A percentile compares a stretch with the other conserved stretches of the same genome.
These are phyloP conservation scores for Globisporangium ultimum DNA, from an alignment of 352 stramenopile species.

Conservation along the genomic window DNA sequence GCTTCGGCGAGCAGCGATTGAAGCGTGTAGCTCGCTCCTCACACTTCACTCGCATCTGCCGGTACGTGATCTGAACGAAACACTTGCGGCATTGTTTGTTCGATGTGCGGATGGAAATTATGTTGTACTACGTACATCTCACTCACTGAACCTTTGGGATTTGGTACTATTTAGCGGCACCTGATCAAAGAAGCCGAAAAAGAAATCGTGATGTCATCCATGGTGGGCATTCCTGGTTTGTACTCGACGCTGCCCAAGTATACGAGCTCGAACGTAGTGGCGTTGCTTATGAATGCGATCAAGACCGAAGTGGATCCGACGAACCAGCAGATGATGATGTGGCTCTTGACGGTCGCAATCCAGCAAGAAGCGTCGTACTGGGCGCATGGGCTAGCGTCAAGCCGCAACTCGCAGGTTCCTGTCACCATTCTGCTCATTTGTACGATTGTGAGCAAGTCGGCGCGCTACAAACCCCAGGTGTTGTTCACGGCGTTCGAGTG, in stretches of 20 bases:
- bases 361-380: constrained; percentile 86
- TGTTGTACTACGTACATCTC: not conserved
- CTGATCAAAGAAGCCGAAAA: constrained; percentile 82
- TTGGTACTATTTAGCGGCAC: constrained; percentile 26
- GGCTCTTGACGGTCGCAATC: constrained; percentile 82
- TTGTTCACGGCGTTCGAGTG: constrained; percentile 87
- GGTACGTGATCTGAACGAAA: constrained; percentile 19
- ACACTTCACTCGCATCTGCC: constrained; percentile 80
- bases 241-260: constrained; percentile 84
- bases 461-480: constrained; percentile 78
- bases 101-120: not conserved
- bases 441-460: constrained; percentile 78
- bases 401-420: constrained; percentile 81
- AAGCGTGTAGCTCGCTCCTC: constrained; percentile 78
- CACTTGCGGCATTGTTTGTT: not conserved
- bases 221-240: constrained; percentile 61
- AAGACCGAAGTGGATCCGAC: constrained; percentile 81
- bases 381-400: constrained; percentile 75
- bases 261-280: constrained; percentile 83
- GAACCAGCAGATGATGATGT: constrained; percentile 89
- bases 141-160: not conserved
- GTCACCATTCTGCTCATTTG: constrained; percentile 84
- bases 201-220: constrained; percentile 55
- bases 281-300: constrained; percentile 75
- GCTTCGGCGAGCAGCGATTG: constrained; percentile 68